Evolutionary conservation across 2,329 filamentous ascomycete species (phyloP).

Genomic region (Bipolaris cookei): DNA sequence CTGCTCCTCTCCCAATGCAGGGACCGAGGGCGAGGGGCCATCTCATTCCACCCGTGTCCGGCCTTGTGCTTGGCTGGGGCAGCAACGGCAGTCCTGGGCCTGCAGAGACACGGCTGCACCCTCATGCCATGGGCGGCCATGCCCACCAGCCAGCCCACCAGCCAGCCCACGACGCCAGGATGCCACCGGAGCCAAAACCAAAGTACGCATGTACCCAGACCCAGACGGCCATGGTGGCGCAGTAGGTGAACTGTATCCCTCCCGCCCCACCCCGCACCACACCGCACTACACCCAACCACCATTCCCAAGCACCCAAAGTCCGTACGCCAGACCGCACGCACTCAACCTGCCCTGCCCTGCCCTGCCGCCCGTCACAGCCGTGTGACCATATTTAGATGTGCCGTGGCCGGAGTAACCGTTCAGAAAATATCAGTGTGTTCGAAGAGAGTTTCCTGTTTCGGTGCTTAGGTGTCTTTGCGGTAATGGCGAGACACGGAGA

Average conservation of each 20-base stretch:
- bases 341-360: background rate
- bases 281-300: background rate
- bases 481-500: constrained; percentile 5
- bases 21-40: constrained; percentile 2
- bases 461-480: constrained; percentile 1
- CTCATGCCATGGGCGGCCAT: too few species aligned
- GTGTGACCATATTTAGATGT: background rate
- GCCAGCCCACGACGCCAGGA: background rate
- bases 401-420: background rate
- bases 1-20: constrained; percentile 3
- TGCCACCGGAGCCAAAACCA: background rate
- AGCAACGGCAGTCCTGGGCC: too few species aligned
- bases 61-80: too few species aligned
- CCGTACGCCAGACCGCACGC: background rate
- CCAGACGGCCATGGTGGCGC: background rate
- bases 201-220: background rate
- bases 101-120: too few species aligned
- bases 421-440: background rate
- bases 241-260: background rate
- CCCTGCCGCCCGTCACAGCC: background rate
- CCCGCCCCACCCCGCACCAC: background rate
- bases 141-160: too few species aligned
- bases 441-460: constrained; percentile 1
- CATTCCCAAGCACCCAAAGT: background rate
- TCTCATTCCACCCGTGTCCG: background rate